Evolutionary conservation across 495 filamentous ascomycete species (phyloP), one percentile per base, ranked within the genome.

Genomic region (Stereocaulon alpinum): DNA sequence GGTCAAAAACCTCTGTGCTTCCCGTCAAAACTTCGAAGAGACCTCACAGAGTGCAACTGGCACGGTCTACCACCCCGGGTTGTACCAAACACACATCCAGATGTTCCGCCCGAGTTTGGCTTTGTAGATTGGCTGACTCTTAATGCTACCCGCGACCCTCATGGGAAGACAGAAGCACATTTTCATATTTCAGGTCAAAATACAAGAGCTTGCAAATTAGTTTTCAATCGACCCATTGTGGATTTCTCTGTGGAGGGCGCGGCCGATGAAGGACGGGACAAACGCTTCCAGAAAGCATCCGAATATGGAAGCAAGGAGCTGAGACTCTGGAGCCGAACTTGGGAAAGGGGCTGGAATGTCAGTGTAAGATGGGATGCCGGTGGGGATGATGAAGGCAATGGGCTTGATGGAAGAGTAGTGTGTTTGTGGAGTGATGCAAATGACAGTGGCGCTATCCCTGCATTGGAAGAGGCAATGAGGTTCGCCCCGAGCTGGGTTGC

Each of bases 361-460:
- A 82, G 86, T 64, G 80, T 95, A 1, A 73, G 80, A 40, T 93
- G 91, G 85, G 56, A 67, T 29, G 69, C 76, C 44, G 67, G 70
- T 4, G 59, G 61, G 20, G 59, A 61, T 17, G 40, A 71, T 6
- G 63, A 61, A n/a, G 70, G 69, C 37, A 60, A 70, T 32, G 76
- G 76, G 9, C 68, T 92, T 51, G 79, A 81, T 60, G 91, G 91
- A 0, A 76, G 74, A 48, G 82, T 91, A 4, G 78, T 86, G 11
- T 97, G 92, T 74, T 70, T 88, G 17, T 98, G 93, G 93, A 88
- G 84, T 64, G 93, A 97, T 73, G 82, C 80, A 32, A 96, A 95
- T 63, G 74, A 72, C 12, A 67, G 69, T 11, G 86, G 84, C 3
- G 72, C 76, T 9, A 92, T 98, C 52, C 90, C 93, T 0, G 93